Percentiles rank a stretch among this genome's conserved stretches.
These are phyloP conservation scores for Excoecaria cochinchinensis DNA, from an alignment of 345 rosid species.

Conservation along the genomic window DNA sequence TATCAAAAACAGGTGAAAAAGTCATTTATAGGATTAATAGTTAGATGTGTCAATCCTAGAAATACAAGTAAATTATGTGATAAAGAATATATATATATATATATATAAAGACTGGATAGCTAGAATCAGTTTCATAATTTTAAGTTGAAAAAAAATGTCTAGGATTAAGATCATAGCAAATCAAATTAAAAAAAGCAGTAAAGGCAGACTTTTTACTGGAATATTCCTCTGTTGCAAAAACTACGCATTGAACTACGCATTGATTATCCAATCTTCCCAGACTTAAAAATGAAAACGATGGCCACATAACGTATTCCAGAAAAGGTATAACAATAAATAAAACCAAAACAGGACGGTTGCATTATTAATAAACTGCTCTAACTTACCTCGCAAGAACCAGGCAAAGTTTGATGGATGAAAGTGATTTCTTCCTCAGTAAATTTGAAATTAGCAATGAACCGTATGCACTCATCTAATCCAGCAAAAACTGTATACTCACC, in stretches of 20 bases:
- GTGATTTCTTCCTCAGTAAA: conserved; percentile 65
- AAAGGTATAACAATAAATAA: not conserved
- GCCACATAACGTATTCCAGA: not conserved
- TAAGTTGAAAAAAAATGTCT: not conserved
- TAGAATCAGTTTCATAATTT: not conserved
- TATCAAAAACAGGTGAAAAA: not conserved
- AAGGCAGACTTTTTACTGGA: not conserved
- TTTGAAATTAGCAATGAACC: conserved; percentile 83
- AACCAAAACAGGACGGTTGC: not conserved
- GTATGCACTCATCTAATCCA: conserved; percentile 92
- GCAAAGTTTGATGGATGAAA: conserved; percentile 60
- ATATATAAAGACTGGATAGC: not conserved
- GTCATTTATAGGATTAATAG: not conserved
- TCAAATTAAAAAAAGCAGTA: not conserved
- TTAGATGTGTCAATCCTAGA: not conserved
- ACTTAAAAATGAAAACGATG: not conserved
- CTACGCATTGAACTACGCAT: no score
- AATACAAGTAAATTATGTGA: not conserved
- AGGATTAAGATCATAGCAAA: not conserved
- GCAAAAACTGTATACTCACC: conserved; percentile 95
- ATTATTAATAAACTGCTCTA: not conserved
- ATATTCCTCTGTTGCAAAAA: not conserved
- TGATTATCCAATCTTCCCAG: not conserved
- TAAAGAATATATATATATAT: no score
- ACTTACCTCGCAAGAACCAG: conserved; percentile 75